phyloP scores from a whole-genome alignment of 306 rosid species.

The Oxytropis ochrocephala region DNA sequence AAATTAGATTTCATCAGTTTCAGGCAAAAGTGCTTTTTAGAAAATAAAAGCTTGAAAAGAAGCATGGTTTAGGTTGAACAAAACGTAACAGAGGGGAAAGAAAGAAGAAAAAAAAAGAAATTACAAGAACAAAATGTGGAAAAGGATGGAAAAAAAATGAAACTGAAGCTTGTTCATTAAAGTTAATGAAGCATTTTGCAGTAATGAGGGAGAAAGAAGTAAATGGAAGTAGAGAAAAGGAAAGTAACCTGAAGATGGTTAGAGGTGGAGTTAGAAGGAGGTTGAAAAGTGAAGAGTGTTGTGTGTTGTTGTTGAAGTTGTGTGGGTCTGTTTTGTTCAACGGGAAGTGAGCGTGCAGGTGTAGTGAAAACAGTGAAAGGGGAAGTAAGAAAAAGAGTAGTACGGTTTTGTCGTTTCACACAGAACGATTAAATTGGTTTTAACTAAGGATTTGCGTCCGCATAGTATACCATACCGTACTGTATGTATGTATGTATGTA shows the following conservation, averaged over 20 bases:
- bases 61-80: slow-evolving; percentile 25
- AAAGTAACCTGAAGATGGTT: slow-evolving; percentile 10
- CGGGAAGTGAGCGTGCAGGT: neutral
- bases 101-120: neutral
- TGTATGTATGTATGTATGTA: too few species aligned
- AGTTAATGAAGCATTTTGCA: slow-evolving; percentile 21
- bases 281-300: neutral
- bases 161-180: too few species aligned
- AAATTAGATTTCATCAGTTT: slow-evolving; percentile 4
- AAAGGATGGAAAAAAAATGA: neutral
- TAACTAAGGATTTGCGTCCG: slow-evolving; percentile 30
- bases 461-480: neutral
- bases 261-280: neutral
- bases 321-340: neutral
- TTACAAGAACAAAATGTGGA: slow-evolving; percentile 15
- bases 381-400: slow-evolving; percentile 2
- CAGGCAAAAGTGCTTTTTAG: slow-evolving; percentile 8
- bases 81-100: neutral
- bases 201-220: neutral
- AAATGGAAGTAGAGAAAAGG: neutral
- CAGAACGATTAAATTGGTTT: slow-evolving; percentile 13
- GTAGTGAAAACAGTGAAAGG: neutral
- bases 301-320: neutral
- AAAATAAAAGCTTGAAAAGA: slow-evolving; percentile 26
- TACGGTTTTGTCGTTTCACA: slow-evolving; percentile 17